Base-by-base conservation (phyloP, 257 asterid species). In the Ilex asprella region DNA sequence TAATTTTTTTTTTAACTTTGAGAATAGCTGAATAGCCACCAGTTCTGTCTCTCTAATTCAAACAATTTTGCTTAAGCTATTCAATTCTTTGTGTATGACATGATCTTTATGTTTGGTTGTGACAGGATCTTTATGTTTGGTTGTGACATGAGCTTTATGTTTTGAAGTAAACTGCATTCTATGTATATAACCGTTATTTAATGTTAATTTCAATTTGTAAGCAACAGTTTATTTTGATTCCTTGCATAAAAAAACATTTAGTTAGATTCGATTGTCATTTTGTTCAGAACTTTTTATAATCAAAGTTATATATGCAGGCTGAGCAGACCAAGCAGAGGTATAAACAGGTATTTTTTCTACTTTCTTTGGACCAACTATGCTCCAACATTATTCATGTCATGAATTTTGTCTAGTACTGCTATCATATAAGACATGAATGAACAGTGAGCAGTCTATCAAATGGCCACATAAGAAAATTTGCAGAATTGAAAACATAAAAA, bases 291-390 rank as follows among this genome's bases (percentile, higher is more conserved):
- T 56, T 58, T 56, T 74, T 72, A 55, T 74, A 61, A 44, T 13
- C 5, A 16, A 51, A 16, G 56, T 57, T 57, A 61, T 61, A 30
- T 58, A n/a, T 76, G 84, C 97, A 91, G 98, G 91, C 78, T 61
- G 95, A 86, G 73, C 59, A 70, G 77, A 79, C 67, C 60, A 86
- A 68, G 69, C 71, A 78, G 85, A 83, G 97, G 67, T 72, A 67
- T 59, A 77, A 81, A 72, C 95, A 91, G 97, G 98, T 91, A 75
- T 15, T 31, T 21, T 12, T 73, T 67, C 66, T 16, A 13, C 53
- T 69, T 7, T 10, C 59, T 8, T 41, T 10, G 10, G 16, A 16
- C 31, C 47, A 0, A 31, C 41, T 39, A 16, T 47, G 31, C 35
- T 56, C 14, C n/a, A 46, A 4, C 13, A 46, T 46, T 46, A 7